Base-by-base conservation (phyloP, 2,329 filamentous ascomycete genomes). In the Aspergillus udagawae region DNA sequence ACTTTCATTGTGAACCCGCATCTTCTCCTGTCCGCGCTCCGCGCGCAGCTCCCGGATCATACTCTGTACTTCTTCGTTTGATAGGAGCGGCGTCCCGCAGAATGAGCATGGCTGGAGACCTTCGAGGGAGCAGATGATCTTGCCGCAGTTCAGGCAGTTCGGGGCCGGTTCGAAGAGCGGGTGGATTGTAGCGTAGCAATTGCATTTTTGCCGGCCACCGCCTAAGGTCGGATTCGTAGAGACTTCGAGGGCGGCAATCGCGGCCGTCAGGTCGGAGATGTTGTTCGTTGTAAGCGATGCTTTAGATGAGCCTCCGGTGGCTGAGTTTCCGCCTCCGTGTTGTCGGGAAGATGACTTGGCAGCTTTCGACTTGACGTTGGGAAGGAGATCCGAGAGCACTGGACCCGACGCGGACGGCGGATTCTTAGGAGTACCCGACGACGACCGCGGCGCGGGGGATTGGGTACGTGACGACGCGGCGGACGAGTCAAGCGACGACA, bases 61-160 rank as follows among this genome's bases (percentile, higher is more conserved):
- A 35, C 83, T 85, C 67, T 95, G 88, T 9, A 96, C 85, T 54
- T 97, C 92, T 3, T 83, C 77, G 0, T 84, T 72, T 29, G 82
- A 87, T 7, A 99, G 78, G 0, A 99, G 79, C 0, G 91, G 85
- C 0, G 83, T 81, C 0, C 86, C 86, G 76, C 94, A 99, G 69
- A 90, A 97, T 0, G 93, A 97, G 73, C 94, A 99, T 0, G 93
- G 93, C 0, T 93, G 93, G 0, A 97, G 81, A 0, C 94, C 94
- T 74, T 99, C 92, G 68, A 94, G 92, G 25, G 96, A 86, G 72
- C 94, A 99, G 54, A 97, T 88, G 12, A 99, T 91, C 72, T 97
- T 97, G 58, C 94, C 94, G 67, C 94, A 99, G 48, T 83, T 87
- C 17, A 95, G 78, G 70, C 94, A 99, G 71, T 97, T 99, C 0